Evolutionary conservation across 2,329 filamentous ascomycete genomes (phyloP).

Genomic region (Hypoxylon sp.): DNA sequence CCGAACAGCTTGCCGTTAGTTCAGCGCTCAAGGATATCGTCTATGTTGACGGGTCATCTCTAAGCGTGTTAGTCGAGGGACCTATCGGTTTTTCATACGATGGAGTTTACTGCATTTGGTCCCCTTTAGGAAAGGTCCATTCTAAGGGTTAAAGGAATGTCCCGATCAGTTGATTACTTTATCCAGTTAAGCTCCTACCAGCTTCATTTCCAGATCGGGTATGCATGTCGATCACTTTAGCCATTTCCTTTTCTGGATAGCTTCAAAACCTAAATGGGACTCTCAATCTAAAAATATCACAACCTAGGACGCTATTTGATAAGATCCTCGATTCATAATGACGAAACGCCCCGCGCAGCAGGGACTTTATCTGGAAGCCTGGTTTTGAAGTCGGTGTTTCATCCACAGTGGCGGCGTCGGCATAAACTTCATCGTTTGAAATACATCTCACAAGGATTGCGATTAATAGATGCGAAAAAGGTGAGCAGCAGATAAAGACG

Average conservation of each 20-base stretch:
- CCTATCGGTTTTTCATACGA: background rate
- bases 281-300: constrained; percentile 12
- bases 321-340: constrained; percentile 16
- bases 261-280: background rate
- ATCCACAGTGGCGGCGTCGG: constrained; percentile 1
- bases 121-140: background rate
- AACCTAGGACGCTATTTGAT: constrained; percentile 2
- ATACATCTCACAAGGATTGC: background rate
- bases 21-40: no score
- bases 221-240: constrained; percentile 7
- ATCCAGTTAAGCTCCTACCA: constrained; percentile 18
- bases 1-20: no score
- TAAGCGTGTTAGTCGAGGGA: background rate
- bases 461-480: background rate
- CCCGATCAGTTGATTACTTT: constrained; percentile 7
- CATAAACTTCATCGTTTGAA: no score
- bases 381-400: constrained; percentile 12
- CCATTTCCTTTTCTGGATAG: constrained; percentile 4
- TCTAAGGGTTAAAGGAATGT: constrained; percentile 1
- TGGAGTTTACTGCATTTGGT: background rate
- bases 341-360: constrained; percentile 14
- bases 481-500: constrained; percentile 1
- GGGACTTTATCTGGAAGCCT: constrained; percentile 12
- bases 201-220: constrained; percentile 15
- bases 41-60: no score